Percentiles rank a stretch among this genome's conserved stretches.
These are phyloP conservation scores for Adansonia rubrostipa DNA, from an alignment of 441 rosid species.

Conservation along the genomic window DNA sequence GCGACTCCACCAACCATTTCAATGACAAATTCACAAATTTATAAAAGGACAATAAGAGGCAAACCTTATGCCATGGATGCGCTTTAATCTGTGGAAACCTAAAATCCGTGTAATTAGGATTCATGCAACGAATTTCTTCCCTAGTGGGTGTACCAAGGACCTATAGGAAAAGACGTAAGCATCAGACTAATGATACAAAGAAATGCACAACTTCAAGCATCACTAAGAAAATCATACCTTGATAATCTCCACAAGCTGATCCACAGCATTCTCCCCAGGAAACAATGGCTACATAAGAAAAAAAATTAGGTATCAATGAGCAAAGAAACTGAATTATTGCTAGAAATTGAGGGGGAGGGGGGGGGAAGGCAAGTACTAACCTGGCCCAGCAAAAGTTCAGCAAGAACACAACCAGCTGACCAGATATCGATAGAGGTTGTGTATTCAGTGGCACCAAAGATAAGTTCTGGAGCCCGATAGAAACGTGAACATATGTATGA, in stretches of 20 bases:
- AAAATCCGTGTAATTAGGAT: slow-evolving; percentile 90
- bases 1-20: background rate
- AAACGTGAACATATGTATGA: no score
- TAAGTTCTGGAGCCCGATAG: no score
- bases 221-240: slow-evolving; percentile 53
- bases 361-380: no score
- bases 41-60: background rate
- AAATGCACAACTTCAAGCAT: background rate
- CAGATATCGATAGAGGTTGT: no score
- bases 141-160: slow-evolving; percentile 98
- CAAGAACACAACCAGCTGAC: no score
- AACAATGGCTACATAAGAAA: slow-evolving; percentile 67
- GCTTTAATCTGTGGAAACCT: slow-evolving; percentile 97
- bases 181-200: slow-evolving; percentile 6
- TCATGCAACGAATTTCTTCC: slow-evolving; percentile 98
- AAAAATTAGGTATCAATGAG: background rate
- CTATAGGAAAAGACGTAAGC: slow-evolving; percentile 42
- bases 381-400: background rate
- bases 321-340: background rate
- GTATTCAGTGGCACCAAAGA: no score
- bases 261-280: slow-evolving; percentile 98
- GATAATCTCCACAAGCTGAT: slow-evolving; percentile 95
- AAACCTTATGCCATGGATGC: slow-evolving; percentile 99
- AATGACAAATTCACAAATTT: background rate
- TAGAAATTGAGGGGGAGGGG: background rate